Evolutionary conservation across 179 eudicot genomes (phyloP).

Genomic region (Beta macrorhiza): DNA sequence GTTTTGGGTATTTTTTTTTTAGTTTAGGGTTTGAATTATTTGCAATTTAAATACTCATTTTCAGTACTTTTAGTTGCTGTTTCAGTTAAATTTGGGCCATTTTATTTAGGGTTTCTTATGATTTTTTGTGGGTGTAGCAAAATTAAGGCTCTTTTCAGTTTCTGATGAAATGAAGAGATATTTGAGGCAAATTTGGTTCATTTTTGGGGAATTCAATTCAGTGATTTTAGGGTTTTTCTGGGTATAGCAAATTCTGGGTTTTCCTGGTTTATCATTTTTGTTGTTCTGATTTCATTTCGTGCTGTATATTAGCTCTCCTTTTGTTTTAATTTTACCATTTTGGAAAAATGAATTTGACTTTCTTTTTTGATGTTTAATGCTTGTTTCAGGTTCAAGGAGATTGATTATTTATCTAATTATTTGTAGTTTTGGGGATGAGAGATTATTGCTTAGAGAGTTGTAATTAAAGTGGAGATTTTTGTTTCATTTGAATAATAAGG

Average conservation of each 20-base stretch:
- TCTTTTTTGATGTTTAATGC: background rate
- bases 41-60: background rate
- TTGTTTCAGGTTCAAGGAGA: conserved; percentile 23
- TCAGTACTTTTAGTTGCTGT: background rate
- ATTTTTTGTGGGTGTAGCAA: background rate
- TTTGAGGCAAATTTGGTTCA: background rate
- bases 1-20: background rate
- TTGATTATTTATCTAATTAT: background rate
- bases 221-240: background rate
- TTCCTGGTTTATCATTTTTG: background rate
- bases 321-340: background rate
- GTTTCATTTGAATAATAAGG: conserved; percentile 19
- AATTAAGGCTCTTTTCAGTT: background rate
- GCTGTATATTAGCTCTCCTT: background rate
- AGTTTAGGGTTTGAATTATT: background rate
- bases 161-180: background rate
- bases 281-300: background rate
- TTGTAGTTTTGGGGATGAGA: conserved; percentile 14
- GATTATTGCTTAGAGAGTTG: background rate
- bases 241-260: background rate
- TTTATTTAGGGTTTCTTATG: background rate
- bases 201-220: background rate
- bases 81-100: background rate
- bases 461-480: conserved; percentile 13
- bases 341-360: background rate